A percentile compares a stretch with the other conserved stretches of the same genome.
Evolutionary conservation across 192 early-diverging fungal genomes (phyloP).

Genomic region (Podila verticillata): DNA sequence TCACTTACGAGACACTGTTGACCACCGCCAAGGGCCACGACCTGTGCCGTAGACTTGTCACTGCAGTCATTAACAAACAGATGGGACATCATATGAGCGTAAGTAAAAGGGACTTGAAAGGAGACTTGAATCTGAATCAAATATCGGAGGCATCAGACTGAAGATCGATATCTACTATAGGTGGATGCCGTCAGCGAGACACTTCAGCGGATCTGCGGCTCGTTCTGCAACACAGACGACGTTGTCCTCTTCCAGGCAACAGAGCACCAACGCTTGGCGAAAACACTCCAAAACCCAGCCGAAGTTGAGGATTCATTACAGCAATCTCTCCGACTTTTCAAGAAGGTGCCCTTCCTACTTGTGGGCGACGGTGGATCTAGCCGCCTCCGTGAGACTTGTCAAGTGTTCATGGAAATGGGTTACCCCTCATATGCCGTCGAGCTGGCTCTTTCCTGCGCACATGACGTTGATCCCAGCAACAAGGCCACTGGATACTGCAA

Average conservation of each 20-base stretch:
- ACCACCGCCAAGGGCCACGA: slow-evolving; percentile 61
- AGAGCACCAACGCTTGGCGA: slow-evolving; percentile 62
- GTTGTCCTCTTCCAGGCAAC: slow-evolving; percentile 73
- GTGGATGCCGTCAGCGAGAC: slow-evolving; percentile 65
- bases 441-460: slow-evolving; percentile 65
- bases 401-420: slow-evolving; percentile 57
- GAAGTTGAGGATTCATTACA: slow-evolving; percentile 49
- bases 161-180: slow-evolving; percentile 7
- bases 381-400: slow-evolving; percentile 60
- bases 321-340: slow-evolving; percentile 55
- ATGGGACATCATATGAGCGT: slow-evolving; percentile 60
- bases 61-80: slow-evolving; percentile 72
- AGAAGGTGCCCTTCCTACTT: slow-evolving; percentile 53
- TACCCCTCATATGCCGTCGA: slow-evolving; percentile 57
- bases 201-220: slow-evolving; percentile 69
- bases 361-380: slow-evolving; percentile 56
- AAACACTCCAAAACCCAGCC: slow-evolving; percentile 56
- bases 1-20: slow-evolving; percentile 69
- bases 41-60: slow-evolving; percentile 68
- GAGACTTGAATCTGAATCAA: neutral
- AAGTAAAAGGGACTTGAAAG: slow-evolving; percentile 10
- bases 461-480: slow-evolving; percentile 65
- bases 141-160: no score
- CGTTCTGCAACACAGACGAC: slow-evolving; percentile 71
- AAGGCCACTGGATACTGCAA: slow-evolving; percentile 64